Percentiles rank a stretch among this genome's conserved stretches.
phyloP scores from a whole-genome alignment of 2,329 filamentous ascomycete species.

The Mycogone perniciosa region DNA sequence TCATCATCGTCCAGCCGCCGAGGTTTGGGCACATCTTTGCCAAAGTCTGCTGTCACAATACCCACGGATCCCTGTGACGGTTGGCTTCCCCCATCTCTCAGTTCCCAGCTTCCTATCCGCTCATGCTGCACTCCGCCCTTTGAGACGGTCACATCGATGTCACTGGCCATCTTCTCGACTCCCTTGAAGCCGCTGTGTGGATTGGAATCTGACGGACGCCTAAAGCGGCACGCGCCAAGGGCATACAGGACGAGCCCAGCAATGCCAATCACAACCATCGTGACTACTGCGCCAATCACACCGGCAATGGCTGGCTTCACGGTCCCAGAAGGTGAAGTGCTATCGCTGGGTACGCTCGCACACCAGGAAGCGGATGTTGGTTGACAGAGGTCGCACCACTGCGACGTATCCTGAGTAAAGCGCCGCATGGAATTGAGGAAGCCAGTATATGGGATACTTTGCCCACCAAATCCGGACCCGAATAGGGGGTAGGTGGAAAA shows the following conservation, averaged over 20 bases:
- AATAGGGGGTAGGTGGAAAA: slow-evolving; percentile 38
- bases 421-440: slow-evolving; percentile 34
- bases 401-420: slow-evolving; percentile 27
- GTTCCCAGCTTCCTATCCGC: slow-evolving; percentile 45
- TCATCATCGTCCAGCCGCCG: slow-evolving; percentile 17
- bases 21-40: slow-evolving; percentile 1
- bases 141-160: slow-evolving; percentile 37
- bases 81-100: slow-evolving; percentile 22
- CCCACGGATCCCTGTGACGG: slow-evolving; percentile 15
- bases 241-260: slow-evolving; percentile 26
- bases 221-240: slow-evolving; percentile 29
- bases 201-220: slow-evolving; percentile 12
- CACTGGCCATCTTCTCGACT: slow-evolving; percentile 37
- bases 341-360: background rate
- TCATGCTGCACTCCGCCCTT: slow-evolving; percentile 36
- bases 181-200: slow-evolving; percentile 36
- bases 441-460: slow-evolving; percentile 30
- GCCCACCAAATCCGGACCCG: slow-evolving; percentile 26
- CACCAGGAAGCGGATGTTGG: slow-evolving; percentile 34
- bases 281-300: slow-evolving; percentile 39
- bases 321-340: background rate
- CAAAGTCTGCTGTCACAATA: slow-evolving; percentile 20
- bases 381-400: slow-evolving; percentile 42
- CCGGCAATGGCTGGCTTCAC: slow-evolving; percentile 37
- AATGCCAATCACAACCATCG: slow-evolving; percentile 30